A percentile compares a stretch with the other conserved stretches of the same genome.
Conservation (phyloP, 345 rosid species). For the Firmiana major region DNA sequence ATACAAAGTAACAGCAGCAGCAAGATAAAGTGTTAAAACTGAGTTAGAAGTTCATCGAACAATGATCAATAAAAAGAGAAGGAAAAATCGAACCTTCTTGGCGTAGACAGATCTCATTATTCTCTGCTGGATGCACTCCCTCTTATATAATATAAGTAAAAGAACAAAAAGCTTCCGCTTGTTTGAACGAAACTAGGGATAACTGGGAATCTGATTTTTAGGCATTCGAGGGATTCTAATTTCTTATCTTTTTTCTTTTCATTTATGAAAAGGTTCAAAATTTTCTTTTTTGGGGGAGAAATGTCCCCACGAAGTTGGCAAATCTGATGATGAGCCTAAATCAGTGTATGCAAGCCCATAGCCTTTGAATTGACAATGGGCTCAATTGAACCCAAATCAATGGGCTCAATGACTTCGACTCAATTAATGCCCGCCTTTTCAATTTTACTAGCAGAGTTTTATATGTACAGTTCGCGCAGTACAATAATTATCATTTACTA, state of each 20-base stretch:
- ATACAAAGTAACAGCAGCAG: background rate
- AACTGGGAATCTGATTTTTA: background rate
- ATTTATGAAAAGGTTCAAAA: too few relatives aligned
- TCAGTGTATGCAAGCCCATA: background rate
- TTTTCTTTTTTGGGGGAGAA: background rate
- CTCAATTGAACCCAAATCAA: background rate
- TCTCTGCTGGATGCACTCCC: background rate
- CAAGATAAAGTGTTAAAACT: background rate
- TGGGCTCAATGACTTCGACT: background rate
- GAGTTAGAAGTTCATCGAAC: background rate
- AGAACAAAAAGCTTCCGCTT: background rate
- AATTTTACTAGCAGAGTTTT: too few relatives aligned
- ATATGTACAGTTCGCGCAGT: too few relatives aligned
- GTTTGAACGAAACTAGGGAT: background rate
- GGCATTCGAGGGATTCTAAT: background rate
- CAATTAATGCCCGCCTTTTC: background rate
- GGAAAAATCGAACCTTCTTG: background rate
- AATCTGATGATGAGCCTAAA: background rate
- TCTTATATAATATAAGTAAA: background rate
- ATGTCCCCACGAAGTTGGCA: too few relatives aligned
- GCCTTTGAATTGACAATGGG: background rate
- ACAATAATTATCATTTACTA: too few relatives aligned
- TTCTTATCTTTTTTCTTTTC: background rate
- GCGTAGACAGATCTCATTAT: slow-evolving; percentile 1
- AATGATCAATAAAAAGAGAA: background rate